phyloP scores from a whole-genome alignment of 2,329 filamentous ascomycete genomes.

The Dactylellina drechsleri region DNA sequence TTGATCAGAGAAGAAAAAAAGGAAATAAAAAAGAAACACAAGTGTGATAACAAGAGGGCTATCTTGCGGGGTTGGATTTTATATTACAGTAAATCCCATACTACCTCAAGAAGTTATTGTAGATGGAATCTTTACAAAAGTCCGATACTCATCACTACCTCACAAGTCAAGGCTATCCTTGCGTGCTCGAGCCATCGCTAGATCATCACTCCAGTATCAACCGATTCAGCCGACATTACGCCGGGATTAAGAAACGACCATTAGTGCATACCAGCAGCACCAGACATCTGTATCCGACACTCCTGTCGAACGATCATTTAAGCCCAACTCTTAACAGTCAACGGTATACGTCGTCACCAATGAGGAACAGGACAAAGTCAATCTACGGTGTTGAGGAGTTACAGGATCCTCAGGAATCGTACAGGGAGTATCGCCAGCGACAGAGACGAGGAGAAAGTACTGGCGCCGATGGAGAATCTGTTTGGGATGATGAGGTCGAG shows the following conservation, averaged over 20 bases:
- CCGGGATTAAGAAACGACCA: constrained; percentile 51
- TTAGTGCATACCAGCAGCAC: constrained; percentile 30
- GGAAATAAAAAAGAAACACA: constrained; percentile 30
- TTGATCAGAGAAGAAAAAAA: constrained; percentile 15
- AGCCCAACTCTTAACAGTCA: constrained; percentile 51
- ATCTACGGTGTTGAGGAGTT: constrained; percentile 53
- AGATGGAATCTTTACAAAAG: constrained; percentile 54
- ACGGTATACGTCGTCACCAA: constrained; percentile 53
- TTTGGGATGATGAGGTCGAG: constrained; percentile 72
- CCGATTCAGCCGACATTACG: constrained; percentile 51
- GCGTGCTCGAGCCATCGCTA: constrained; percentile 53
- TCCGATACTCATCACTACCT: constrained; percentile 55
- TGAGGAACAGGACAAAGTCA: constrained; percentile 53
- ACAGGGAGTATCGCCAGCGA: constrained; percentile 73
- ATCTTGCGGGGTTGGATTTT: constrained; percentile 51
- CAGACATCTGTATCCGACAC: constrained; percentile 49
- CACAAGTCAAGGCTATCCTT: constrained; percentile 54
- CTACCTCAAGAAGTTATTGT: constrained; percentile 38
- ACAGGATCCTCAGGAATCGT: constrained; percentile 69
- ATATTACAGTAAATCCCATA: constrained; percentile 52
- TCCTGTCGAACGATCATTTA: constrained; percentile 53
- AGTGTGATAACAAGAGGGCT: constrained; percentile 26
- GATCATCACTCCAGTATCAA: constrained; percentile 41
- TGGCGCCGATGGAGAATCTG: constrained; percentile 69
- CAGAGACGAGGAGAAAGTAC: constrained; percentile 70